A percentile compares a stretch with the other conserved stretches of the same genome.
Evolutionary conservation across 176 grass and related monocot genomes (phyloP).

Genomic region (Oryza officinalis): DNA sequence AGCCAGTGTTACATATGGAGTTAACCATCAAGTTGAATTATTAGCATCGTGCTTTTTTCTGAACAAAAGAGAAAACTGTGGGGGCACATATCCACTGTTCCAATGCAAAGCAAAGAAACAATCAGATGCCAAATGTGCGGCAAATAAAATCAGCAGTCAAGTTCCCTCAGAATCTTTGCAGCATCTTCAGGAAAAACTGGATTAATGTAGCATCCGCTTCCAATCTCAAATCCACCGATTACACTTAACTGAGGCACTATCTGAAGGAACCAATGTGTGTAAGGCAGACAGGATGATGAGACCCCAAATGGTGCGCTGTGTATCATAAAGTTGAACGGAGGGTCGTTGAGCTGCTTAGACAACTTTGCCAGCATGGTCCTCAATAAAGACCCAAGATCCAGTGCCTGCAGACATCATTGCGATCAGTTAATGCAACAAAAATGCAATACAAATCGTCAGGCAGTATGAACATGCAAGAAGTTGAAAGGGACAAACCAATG

Average conservation of each 20-base stretch:
- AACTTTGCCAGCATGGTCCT: conserved; percentile 76
- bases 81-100: neutral
- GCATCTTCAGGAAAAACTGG: conserved; percentile 96
- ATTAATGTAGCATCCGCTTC: conserved; percentile 93
- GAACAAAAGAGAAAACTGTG: neutral
- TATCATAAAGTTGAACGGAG: conserved; percentile 92
- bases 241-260: conserved; percentile 76
- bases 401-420: conserved; percentile 47
- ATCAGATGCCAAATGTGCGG: neutral
- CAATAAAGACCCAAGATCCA: conserved; percentile 75
- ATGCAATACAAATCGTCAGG: neutral
- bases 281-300: conserved; percentile 45
- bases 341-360: conserved; percentile 82
- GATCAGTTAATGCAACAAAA: neutral
- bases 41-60: neutral
- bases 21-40: conserved; percentile 14
- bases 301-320: conserved; percentile 62
- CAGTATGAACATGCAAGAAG: neutral
- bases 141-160: conserved; percentile 54
- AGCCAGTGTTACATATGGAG: neutral
- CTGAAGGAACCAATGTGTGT: conserved; percentile 92
- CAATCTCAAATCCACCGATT: conserved; percentile 86
- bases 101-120: neutral
- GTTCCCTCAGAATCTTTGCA: conserved; percentile 76
- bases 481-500: neutral